Evolutionary conservation across 208 protist species (phyloP).

Genomic region (Crithidia acanthocephali): DNA sequence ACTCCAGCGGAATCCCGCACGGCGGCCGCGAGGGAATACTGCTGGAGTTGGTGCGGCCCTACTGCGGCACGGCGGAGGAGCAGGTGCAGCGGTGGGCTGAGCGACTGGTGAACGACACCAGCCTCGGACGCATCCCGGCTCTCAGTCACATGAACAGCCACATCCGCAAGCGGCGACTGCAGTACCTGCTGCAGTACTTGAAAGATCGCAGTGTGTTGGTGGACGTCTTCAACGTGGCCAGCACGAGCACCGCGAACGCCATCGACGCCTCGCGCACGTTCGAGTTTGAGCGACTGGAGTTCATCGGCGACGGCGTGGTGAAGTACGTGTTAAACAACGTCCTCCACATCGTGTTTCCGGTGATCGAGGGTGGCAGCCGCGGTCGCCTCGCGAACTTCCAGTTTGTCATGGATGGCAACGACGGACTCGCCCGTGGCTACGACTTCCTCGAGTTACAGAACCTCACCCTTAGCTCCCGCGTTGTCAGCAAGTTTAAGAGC

Average conservation of each 20-base stretch:
- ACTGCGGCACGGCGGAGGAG: constrained; percentile 85
- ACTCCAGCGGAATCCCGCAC: constrained; percentile 72
- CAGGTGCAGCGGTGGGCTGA: constrained; percentile 75
- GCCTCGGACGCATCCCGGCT: constrained; percentile 65
- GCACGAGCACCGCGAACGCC: not conserved
- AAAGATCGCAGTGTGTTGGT: constrained; percentile 71
- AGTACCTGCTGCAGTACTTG: constrained; percentile 82
- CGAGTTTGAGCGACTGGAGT: constrained; percentile 92
- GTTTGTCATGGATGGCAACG: constrained; percentile 91
- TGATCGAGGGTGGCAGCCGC: constrained; percentile 69
- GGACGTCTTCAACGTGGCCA: constrained; percentile 76
- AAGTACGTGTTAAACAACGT: constrained; percentile 89
- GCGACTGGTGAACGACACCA: constrained; percentile 49
- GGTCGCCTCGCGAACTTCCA: constrained; percentile 74
- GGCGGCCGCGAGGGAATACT: constrained; percentile 70
- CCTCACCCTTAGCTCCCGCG: constrained; percentile 64
- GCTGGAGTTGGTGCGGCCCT: constrained; percentile 81
- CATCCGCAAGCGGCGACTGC: constrained; percentile 68
- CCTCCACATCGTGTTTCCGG: constrained; percentile 67
- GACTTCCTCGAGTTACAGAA: constrained; percentile 84
- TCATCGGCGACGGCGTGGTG: constrained; percentile 85
- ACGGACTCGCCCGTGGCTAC: constrained; percentile 82
- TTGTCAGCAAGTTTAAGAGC: constrained; percentile 93
- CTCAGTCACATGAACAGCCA: constrained; percentile 78
- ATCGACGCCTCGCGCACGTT: constrained; percentile 60